Conservation (phyloP, 805 yeast species). For the Candida argentea region DNA sequence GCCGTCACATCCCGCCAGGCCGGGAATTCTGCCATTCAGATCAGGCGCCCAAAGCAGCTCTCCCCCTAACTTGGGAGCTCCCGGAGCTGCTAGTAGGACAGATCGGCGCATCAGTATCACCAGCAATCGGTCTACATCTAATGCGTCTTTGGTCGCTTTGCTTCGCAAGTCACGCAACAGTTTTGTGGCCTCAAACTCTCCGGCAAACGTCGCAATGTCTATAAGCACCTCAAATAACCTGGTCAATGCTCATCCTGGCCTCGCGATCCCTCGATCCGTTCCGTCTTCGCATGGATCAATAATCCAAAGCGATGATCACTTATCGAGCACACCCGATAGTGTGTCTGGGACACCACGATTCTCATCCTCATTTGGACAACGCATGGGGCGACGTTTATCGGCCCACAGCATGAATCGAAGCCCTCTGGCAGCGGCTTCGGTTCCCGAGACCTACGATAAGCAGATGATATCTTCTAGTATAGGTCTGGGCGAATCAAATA, state of each 20-base stretch:
- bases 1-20: constrained; percentile 10
- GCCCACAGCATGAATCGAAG: constrained; percentile 22
- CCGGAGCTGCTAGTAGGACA: constrained; percentile 14
- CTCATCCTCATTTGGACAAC: constrained; percentile 65
- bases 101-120: constrained; percentile 34
- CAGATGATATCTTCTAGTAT: constrained; percentile 23
- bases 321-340: constrained; percentile 12
- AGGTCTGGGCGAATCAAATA: constrained; percentile 24
- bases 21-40: constrained; percentile 49
- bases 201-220: constrained; percentile 15
- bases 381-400: constrained; percentile 42
- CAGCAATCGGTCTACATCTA: constrained; percentile 37
- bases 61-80: constrained; percentile 22
- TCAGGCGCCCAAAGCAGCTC: constrained; percentile 47
- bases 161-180: constrained; percentile 41
- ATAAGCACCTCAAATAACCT: constrained; percentile 4
- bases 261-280: constrained; percentile 24
- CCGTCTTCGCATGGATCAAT: constrained; percentile 32
- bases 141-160: constrained; percentile 44
- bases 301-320: constrained; percentile 18
- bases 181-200: constrained; percentile 27
- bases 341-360: constrained; percentile 42
- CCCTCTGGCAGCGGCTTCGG: constrained; percentile 6
- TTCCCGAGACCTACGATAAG: constrained; percentile 10
- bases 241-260: constrained; percentile 4